phyloP scores from a whole-genome alignment of 2,329 filamentous ascomycete genomes.

The Lecanicillium sp. region DNA sequence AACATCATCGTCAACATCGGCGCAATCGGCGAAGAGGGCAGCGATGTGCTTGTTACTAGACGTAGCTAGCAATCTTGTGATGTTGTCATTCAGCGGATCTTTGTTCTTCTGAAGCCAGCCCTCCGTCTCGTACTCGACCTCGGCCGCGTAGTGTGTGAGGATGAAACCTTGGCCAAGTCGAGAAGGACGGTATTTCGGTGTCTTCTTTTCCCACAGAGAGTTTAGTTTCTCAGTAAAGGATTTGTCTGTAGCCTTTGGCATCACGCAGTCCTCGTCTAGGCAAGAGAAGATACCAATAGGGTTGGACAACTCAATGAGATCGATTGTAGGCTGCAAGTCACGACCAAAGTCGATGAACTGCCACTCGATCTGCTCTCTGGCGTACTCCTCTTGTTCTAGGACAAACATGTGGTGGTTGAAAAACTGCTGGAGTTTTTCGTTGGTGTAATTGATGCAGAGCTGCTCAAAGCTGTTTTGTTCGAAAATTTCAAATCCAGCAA shows the following conservation, averaged over 20 bases:
- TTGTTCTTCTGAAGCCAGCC: conserved; percentile 99
- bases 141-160: conserved; percentile 93
- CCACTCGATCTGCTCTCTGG: conserved; percentile 96
- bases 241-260: conserved; percentile 97
- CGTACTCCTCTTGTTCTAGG: conserved; percentile 95
- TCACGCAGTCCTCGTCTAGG: conserved; percentile 93
- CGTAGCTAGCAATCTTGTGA: conserved; percentile 77
- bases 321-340: conserved; percentile 94
- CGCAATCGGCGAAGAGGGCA: conserved; percentile 79
- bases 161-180: conserved; percentile 88
- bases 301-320: conserved; percentile 91
- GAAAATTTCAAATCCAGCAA: conserved; percentile 98
- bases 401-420: conserved; percentile 99
- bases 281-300: conserved; percentile 99
- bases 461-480: conserved; percentile 98
- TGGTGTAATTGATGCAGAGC: conserved; percentile 98
- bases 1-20: conserved; percentile 67
- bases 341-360: conserved; percentile 99
- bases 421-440: conserved; percentile 98
- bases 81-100: conserved; percentile 93
- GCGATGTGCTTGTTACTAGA: conserved; percentile 82
- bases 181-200: conserved; percentile 83
- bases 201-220: conserved; percentile 92
- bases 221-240: conserved; percentile 98
- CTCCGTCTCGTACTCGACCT: conserved; percentile 93